Base-by-base conservation (phyloP, 257 asterid genomes). In the Ocimum tenuiflorum region DNA sequence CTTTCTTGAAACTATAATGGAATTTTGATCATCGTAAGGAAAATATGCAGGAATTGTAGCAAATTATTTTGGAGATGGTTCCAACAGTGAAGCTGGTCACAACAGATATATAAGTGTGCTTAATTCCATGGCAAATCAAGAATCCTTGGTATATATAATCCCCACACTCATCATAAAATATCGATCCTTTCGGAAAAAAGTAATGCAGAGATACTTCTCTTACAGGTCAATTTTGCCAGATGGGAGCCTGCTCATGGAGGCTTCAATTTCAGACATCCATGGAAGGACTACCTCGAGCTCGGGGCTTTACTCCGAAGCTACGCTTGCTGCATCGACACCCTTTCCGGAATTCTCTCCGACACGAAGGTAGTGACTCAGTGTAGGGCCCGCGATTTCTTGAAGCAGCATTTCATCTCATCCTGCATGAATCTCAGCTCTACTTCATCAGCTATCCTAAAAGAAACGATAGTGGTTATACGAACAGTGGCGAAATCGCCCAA, bases 181-280 rank as follows among this genome's bases (percentile, higher is more conserved):
- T 36, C 3, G 18, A 33, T 17, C 61, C 1, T 14, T 4, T 39
- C 2, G n/a, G 41, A n/a, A 13, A n/a, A 0, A 1, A 8, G 17
- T 58, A 36, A 58, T 6, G 64, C 36, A 10, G 4, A 42, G 24
- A 8, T 59, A 39, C 49, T 42, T 56, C 29, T 51, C 51, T 24
- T 33, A 49, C 84, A 85, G 88, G 81, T 80, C 20, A 79, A 77
- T 64, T 79, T 71, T 33, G 89, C 89, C 6, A 70, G 77, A 71
- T 83, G 94, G 94, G 94, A 86, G 77, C 94, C 94, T 24, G 78
- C 87, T 56, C 89, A 86, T 13, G 84, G 94, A 7, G 56, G 73
- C 74, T 86, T 83, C 77, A 66, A 64, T 48, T 86, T 86, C 50
- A 46, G 84, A 43, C 87, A 86, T 67, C 94, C 94, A 17, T 86